Percentiles rank a stretch among this genome's conserved stretches.
Evolutionary conservation across 345 rosid genomes (phyloP).

Genomic region (Ailanthus altissimus): DNA sequence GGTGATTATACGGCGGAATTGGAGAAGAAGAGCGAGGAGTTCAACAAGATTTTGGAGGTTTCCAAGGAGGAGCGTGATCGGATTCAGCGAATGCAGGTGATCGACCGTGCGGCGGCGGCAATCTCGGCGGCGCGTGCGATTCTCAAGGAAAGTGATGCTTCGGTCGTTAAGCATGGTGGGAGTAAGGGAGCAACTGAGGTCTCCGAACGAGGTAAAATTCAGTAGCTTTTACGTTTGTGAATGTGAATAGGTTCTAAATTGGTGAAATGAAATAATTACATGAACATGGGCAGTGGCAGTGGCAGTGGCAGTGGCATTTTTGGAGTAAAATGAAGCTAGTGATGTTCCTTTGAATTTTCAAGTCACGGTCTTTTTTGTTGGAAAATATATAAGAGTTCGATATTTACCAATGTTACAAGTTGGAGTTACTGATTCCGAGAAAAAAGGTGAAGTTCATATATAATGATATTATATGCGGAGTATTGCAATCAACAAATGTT

Average conservation of each 20-base stretch:
- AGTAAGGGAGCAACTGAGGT: slow-evolving; percentile 8
- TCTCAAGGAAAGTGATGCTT: slow-evolving; percentile 40
- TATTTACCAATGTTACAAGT: background rate
- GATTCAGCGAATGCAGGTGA: slow-evolving; percentile 74
- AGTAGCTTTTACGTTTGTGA: background rate
- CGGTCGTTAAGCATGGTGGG: background rate
- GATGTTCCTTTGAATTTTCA: background rate
- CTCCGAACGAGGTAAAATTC: slow-evolving; percentile 25
- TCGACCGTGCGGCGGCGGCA: slow-evolving; percentile 85
- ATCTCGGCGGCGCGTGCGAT: slow-evolving; percentile 75
- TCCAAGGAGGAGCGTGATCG: slow-evolving; percentile 78
- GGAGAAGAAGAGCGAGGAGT: slow-evolving; percentile 77
- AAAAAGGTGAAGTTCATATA: background rate
- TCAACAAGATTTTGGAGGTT: slow-evolving; percentile 64
- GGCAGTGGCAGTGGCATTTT: background rate
- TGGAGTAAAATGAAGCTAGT: background rate
- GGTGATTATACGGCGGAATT: slow-evolving; percentile 17
- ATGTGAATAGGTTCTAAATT: background rate
- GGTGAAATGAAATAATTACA: background rate
- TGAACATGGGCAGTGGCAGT: background rate
- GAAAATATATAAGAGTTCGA: background rate
- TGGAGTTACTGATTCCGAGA: background rate
- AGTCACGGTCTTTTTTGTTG: background rate
- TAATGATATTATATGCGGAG: background rate
- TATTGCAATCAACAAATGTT: background rate